These are phyloP conservation scores for Suhomyces kilbournensis DNA, from an alignment of 805 yeast species.

Conservation along the genomic window DNA sequence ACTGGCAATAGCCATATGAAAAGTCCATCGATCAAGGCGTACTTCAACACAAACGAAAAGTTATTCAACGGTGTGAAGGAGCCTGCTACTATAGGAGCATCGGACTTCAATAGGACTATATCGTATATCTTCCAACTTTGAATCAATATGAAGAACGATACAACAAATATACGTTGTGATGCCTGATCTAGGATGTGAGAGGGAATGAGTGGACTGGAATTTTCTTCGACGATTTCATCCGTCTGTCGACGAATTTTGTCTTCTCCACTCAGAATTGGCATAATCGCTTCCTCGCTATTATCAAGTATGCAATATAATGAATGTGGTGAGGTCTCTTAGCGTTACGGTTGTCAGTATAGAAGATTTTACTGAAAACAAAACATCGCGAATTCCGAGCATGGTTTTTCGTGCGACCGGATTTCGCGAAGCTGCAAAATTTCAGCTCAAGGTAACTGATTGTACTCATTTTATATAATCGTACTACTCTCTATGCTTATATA, in stretches of 20 bases:
- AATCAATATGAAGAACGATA: constrained; percentile 66
- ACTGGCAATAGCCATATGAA: constrained; percentile 70
- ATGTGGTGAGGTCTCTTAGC: background rate
- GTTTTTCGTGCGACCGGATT: background rate
- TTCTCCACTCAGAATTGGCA: background rate
- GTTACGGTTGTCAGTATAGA: background rate
- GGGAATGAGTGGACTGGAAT: constrained; percentile 49
- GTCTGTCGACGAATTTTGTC: background rate
- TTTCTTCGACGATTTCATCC: constrained; percentile 5
- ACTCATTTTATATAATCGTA: too few species aligned
- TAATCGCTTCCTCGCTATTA: background rate
- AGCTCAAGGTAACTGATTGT: background rate
- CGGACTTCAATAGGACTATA: constrained; percentile 54
- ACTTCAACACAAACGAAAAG: constrained; percentile 64
- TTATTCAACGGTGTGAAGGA: constrained; percentile 44
- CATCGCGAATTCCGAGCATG: background rate
- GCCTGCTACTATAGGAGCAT: constrained; percentile 25
- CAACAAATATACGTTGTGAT: constrained; percentile 66
- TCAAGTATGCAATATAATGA: background rate
- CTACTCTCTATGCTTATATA: background rate
- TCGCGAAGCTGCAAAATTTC: background rate
- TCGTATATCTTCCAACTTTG: constrained; percentile 87
- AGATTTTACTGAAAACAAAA: background rate
- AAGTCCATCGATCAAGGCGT: constrained; percentile 67
- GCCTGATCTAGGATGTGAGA: constrained; percentile 64